These are phyloP conservation scores for Selaginella moellendorffii DNA, from an alignment of 75 land plant species.

Conservation along the genomic window DNA sequence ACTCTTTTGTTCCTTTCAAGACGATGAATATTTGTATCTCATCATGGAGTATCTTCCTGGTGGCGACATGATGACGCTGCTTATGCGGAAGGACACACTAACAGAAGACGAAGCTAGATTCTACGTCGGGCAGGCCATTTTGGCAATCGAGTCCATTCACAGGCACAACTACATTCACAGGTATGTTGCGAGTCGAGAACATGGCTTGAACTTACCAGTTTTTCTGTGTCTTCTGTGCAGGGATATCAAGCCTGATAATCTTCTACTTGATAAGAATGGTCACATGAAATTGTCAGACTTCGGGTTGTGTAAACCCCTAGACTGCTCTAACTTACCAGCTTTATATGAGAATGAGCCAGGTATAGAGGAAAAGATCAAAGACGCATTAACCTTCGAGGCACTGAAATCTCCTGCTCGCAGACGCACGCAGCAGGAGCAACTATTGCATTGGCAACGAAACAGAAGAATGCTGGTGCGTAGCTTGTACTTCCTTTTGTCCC, in stretches of 20 bases:
- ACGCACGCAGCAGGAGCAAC: slow-evolving; percentile 5
- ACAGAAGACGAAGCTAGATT: slow-evolving; percentile 3
- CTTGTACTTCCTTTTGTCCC: background rate
- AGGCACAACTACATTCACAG: slow-evolving; percentile 9
- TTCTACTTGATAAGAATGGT: slow-evolving; percentile 5
- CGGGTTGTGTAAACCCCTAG: slow-evolving; percentile 3
- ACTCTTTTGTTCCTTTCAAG: slow-evolving; percentile 8
- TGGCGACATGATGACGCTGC: slow-evolving; percentile 8
- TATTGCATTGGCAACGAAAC: background rate
- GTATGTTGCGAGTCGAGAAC: background rate
- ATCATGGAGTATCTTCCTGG: slow-evolving; percentile 12
- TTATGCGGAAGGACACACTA: slow-evolving; percentile 8
- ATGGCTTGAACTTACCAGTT: background rate
- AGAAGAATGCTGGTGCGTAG: background rate
- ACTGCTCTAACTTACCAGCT: background rate
- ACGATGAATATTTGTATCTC: background rate
- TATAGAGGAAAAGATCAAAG: background rate
- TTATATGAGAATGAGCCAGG: slow-evolving; percentile 4
- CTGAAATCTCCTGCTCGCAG: slow-evolving; percentile 1
- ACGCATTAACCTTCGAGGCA: background rate
- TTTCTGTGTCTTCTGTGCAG: background rate
- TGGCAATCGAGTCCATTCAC: slow-evolving; percentile 7
- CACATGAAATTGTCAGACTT: slow-evolving; percentile 8
- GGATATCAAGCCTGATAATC: background rate
- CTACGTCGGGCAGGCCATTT: slow-evolving; percentile 1